A percentile compares a stretch with the other conserved stretches of the same genome.
Conservation (phyloP, 345 rosid species). For the Aurinia saxatilis region DNA sequence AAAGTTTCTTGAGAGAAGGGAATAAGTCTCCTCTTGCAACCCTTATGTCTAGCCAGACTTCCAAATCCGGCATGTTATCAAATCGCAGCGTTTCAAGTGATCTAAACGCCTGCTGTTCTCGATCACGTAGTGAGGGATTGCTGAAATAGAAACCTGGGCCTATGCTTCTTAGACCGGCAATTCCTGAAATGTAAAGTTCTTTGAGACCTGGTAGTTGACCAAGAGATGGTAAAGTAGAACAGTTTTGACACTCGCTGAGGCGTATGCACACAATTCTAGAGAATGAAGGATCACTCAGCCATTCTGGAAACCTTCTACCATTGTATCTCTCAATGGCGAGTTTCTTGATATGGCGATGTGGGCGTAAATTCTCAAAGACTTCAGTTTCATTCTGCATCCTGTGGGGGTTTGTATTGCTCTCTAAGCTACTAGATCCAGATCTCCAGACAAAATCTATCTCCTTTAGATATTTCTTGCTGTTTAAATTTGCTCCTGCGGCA, state of each 20-base stretch:
- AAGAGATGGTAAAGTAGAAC: constrained; percentile 33
- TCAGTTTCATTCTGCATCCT: constrained; percentile 15
- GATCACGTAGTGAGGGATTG: neutral
- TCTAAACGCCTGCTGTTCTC: constrained; percentile 25
- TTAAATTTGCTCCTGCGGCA: constrained; percentile 27
- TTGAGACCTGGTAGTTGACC: constrained; percentile 36
- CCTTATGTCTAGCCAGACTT: constrained; percentile 26
- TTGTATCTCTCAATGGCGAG: constrained; percentile 26
- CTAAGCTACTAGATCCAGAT: constrained; percentile 15
- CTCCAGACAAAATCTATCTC: constrained; percentile 32
- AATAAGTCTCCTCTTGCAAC: constrained; percentile 19
- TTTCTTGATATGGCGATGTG: constrained; percentile 26
- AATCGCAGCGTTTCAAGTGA: constrained; percentile 27
- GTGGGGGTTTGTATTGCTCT: constrained; percentile 14
- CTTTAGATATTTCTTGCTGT: constrained; percentile 25
- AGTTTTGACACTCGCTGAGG: constrained; percentile 29
- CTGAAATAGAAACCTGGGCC: constrained; percentile 26
- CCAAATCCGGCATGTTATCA: constrained; percentile 22
- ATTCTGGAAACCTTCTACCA: constrained; percentile 29
- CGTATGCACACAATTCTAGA: constrained; percentile 17
- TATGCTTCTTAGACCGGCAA: constrained; percentile 22
- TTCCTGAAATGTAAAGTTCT: constrained; percentile 29
- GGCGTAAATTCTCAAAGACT: constrained; percentile 29
- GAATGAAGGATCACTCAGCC: constrained; percentile 30
- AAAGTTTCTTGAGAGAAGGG: constrained; percentile 33